Evolutionary conservation across 441 rosid species (phyloP).

Genomic region (Croton setiger): DNA sequence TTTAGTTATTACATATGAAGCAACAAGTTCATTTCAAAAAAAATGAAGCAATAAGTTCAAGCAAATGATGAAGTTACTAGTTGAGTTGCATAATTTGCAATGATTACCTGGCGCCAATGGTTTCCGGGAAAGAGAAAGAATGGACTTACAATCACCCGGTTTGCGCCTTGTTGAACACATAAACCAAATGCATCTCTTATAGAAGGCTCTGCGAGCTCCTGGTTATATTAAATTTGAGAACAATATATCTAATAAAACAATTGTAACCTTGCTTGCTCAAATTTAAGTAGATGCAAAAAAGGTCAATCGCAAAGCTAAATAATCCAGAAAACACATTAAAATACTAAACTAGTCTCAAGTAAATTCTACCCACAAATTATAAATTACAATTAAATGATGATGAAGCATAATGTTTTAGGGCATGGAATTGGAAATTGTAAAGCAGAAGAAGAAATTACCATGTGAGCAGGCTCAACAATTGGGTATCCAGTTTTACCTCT

Average conservation of each 20-base stretch:
- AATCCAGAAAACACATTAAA: background rate
- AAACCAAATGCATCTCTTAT: constrained; percentile 69
- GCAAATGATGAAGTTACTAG: background rate
- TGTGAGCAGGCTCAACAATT: constrained; percentile 94
- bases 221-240: constrained; percentile 16
- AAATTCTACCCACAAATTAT: too few relatives aligned
- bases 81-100: constrained; percentile 6
- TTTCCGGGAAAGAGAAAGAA: constrained; percentile 92
- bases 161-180: constrained; percentile 76
- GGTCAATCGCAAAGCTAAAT: background rate
- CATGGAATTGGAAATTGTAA: background rate
- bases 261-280: constrained; percentile 1
- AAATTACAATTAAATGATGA: too few relatives aligned
- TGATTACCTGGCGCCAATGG: constrained; percentile 81
- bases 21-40: background rate
- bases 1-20: background rate
- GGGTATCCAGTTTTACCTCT: constrained; percentile 62
- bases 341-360: background rate
- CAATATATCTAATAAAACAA: background rate
- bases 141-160: constrained; percentile 79
- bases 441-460: constrained; percentile 44
- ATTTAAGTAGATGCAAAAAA: background rate
- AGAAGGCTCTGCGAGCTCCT: constrained; percentile 93
- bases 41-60: background rate
- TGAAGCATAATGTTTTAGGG: too few relatives aligned